Base-by-base conservation (phyloP, 1,139 yeast genomes). In the Candida neerlandica region DNA sequence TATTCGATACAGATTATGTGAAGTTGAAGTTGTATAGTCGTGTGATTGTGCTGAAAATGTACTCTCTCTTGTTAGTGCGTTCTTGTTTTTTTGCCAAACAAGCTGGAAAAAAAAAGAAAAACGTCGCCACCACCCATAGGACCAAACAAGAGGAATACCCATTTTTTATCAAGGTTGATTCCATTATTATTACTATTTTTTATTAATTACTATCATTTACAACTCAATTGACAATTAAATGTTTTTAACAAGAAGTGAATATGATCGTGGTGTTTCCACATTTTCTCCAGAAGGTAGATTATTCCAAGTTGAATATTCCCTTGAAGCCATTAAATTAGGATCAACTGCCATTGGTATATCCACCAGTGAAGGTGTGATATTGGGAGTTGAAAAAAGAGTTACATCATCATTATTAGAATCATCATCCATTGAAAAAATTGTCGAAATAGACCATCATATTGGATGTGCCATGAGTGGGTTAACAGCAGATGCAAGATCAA, bases 381-480 rank as follows among this genome's bases (percentile, higher is more conserved):
- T 95, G 44, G 98, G 97, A 30, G 99, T 94, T 29, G 99, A 95
- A 71, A 95, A 95, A 71, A 82, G 99, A 69, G 98, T 94, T 30
- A 92, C 97, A 1, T 91, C 98, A 16, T 82, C 96, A 11, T 75
- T 95, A 55, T 80, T 95, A 52, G 99, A 95, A 67, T 86, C 94
- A 39, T 86, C 94, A 32, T 89, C 97, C 44, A 92, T 95, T 67
- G 99, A 95, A 67, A 95, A 95, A 72, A 92, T 94, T 58, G 90
- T 94, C 57, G 99, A 95, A 67, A 86, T 95, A 52, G 99, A 95
- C 65, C 77, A 77, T 49, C 99, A 95, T 67, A 85, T 95, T 52
- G 99, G 99, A 41, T 91, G 97, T 74, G 99, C 99, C 62, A 94
- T 95, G 97, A 86, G 96, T 57, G 99, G 99, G 7, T 79, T 95